A percentile compares a stretch with the other conserved stretches of the same genome.
Evolutionary conservation across 139 green algal species (phyloP).

Genomic region (Chlamydomonas sphaeroides): DNA sequence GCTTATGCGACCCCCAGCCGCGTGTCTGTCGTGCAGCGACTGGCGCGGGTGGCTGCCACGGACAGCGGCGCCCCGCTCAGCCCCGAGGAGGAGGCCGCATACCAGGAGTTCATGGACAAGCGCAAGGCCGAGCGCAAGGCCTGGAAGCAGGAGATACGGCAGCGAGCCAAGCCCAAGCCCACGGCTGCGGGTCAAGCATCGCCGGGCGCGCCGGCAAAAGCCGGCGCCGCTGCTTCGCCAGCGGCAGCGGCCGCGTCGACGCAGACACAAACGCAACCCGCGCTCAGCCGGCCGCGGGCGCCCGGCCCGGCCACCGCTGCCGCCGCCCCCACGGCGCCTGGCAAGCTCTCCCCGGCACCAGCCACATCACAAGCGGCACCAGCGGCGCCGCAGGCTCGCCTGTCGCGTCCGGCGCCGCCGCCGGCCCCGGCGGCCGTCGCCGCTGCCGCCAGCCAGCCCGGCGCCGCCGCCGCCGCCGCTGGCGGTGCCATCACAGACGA

Average conservation of each 20-base stretch:
- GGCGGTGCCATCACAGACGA: slow-evolving; percentile 10
- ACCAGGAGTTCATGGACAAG: slow-evolving; percentile 17
- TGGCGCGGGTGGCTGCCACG: not conserved
- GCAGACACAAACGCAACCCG: not conserved
- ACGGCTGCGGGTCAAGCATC: too few species aligned
- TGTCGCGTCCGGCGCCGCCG: not conserved
- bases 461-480: not conserved
- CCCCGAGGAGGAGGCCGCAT: slow-evolving; percentile 26
- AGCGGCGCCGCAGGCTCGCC: too few species aligned
- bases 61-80: not conserved
- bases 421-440: not conserved
- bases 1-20: too few species aligned
- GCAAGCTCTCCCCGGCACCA: too few species aligned
- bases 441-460: not conserved
- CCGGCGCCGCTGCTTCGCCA: not conserved
- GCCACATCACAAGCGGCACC: too few species aligned
- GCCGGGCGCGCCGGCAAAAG: too few species aligned
- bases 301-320: not conserved
- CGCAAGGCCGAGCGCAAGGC: slow-evolving; percentile 23
- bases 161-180: slow-evolving; percentile 25
- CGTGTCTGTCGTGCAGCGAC: too few species aligned
- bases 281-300: not conserved
- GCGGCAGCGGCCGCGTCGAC: not conserved
- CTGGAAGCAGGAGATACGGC: slow-evolving; percentile 36
- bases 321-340: too few species aligned